Conservation (phyloP, 257 asterid species). For the Datura wrightii region DNA sequence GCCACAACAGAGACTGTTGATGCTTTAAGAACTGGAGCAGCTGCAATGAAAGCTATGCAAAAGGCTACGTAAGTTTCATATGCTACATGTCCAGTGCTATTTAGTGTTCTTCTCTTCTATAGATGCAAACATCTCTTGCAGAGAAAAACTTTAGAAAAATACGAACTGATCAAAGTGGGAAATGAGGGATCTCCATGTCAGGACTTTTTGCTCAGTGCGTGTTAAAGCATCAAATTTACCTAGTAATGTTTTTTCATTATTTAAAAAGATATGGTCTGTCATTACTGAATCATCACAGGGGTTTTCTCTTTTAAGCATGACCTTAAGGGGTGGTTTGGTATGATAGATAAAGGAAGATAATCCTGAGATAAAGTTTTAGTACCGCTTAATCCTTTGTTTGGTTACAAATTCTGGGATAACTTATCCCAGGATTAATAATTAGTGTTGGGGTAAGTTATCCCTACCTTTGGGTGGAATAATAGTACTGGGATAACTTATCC, state of each 20-base stretch:
- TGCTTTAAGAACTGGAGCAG: conserved; percentile 87
- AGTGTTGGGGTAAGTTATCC: no score
- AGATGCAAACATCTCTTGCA: not conserved
- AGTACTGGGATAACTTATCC: no score
- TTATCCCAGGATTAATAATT: no score
- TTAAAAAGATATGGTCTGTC: not conserved
- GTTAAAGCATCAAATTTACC: not conserved
- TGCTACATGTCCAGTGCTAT: conserved; percentile 33
- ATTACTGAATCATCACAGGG: not conserved
- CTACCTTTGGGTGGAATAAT: no score
- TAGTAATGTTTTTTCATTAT: not conserved
- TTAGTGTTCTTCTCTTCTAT: conserved; percentile 22
- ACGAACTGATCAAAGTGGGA: not conserved
- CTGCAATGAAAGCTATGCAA: conserved; percentile 93
- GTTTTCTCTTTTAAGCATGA: not conserved
- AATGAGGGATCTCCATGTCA: not conserved
- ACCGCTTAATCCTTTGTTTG: no score
- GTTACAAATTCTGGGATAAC: no score
- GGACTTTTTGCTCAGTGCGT: not conserved
- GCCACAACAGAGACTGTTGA: conserved; percentile 92
- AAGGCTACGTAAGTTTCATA: conserved; percentile 72
- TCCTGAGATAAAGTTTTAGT: no score
- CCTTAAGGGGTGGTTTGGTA: no score
- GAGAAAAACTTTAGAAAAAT: not conserved
- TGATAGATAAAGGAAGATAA: no score